A percentile compares a stretch with the other conserved stretches of the same genome.
Conservation (phyloP, 2,329 filamentous ascomycete genomes). For the Fusarium subtropicale region DNA sequence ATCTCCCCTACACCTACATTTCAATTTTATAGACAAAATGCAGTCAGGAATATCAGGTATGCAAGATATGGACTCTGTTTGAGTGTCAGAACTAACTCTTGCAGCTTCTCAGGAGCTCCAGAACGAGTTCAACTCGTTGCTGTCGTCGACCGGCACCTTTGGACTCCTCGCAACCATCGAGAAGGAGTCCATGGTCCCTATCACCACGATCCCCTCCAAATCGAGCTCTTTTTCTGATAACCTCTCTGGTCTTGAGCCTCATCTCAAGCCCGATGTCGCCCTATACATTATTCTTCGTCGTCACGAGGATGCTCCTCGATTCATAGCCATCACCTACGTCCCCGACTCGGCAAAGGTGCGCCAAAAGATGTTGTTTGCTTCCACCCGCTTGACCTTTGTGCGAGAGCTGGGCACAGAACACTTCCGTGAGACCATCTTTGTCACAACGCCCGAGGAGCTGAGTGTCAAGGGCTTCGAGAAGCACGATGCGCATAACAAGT, state of each 20-base stretch:
- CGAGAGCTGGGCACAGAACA: slow-evolving; percentile 82
- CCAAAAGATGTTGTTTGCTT: slow-evolving; percentile 88
- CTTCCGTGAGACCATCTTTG: slow-evolving; percentile 81
- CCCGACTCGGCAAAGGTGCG: slow-evolving; percentile 82
- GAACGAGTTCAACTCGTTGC: slow-evolving; percentile 76
- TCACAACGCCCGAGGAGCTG: slow-evolving; percentile 76
- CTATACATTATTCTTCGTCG: slow-evolving; percentile 82
- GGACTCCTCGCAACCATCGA: slow-evolving; percentile 78
- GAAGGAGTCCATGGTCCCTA: slow-evolving; percentile 74
- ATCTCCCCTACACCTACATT: slow-evolving; percentile 25
- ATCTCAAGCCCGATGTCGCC: slow-evolving; percentile 74
- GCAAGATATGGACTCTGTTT: slow-evolving; percentile 1
- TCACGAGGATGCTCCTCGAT: slow-evolving; percentile 66
- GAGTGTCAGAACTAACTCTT: slow-evolving; percentile 2
- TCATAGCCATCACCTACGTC: slow-evolving; percentile 81
- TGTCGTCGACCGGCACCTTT: slow-evolving; percentile 70
- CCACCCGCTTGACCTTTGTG: slow-evolving; percentile 78
- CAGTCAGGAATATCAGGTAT: slow-evolving; percentile 83
- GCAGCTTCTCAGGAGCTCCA: slow-evolving; percentile 82
- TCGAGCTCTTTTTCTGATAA: slow-evolving; percentile 72
- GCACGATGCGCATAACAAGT: slow-evolving; percentile 74
- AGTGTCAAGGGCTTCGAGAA: slow-evolving; percentile 75
- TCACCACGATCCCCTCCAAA: slow-evolving; percentile 64
- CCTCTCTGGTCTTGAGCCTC: slow-evolving; percentile 69
- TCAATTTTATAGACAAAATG: slow-evolving; percentile 60